Evolutionary conservation across 192 early-diverging fungal species (phyloP).

Genomic region (Allomyces macrogynus): DNA sequence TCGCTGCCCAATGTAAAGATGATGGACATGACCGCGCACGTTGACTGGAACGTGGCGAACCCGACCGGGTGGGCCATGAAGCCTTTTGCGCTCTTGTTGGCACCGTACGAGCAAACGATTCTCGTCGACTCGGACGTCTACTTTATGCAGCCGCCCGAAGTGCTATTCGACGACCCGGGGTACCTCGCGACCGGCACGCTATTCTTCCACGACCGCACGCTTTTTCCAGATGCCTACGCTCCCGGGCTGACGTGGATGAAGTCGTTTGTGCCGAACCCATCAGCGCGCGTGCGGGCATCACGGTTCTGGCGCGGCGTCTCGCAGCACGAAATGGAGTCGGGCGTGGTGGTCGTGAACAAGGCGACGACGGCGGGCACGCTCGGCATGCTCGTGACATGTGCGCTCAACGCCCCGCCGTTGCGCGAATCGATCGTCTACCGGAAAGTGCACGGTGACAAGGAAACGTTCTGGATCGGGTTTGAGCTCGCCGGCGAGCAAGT

Average conservation of each 20-base stretch:
- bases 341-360: constrained; percentile 36
- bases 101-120: constrained; percentile 35
- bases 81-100: constrained; percentile 40
- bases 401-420: constrained; percentile 28
- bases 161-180: constrained; percentile 22
- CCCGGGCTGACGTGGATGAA: constrained; percentile 20
- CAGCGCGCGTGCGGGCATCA: constrained; percentile 13
- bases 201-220: constrained; percentile 43
- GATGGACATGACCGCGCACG: constrained; percentile 11
- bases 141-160: constrained; percentile 34
- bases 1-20: constrained; percentile 14
- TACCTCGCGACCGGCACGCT: constrained; percentile 27
- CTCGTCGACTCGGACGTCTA: constrained; percentile 50
- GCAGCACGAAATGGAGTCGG: constrained; percentile 40
- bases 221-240: constrained; percentile 12
- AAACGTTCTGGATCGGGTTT: constrained; percentile 44
- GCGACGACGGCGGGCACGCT: constrained; percentile 12
- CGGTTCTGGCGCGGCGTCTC: constrained; percentile 17
- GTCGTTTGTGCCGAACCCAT: constrained; percentile 22
- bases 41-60: constrained; percentile 18
- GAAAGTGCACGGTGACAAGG: constrained; percentile 39
- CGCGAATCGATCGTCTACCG: constrained; percentile 25
- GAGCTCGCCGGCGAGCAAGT: constrained; percentile 39
- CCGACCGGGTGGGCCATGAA: constrained; percentile 46
- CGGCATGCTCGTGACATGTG: constrained; percentile 28